phyloP scores from a whole-genome alignment of 2,329 filamentous ascomycete genomes.

The Trichoderma koningiopsis region DNA sequence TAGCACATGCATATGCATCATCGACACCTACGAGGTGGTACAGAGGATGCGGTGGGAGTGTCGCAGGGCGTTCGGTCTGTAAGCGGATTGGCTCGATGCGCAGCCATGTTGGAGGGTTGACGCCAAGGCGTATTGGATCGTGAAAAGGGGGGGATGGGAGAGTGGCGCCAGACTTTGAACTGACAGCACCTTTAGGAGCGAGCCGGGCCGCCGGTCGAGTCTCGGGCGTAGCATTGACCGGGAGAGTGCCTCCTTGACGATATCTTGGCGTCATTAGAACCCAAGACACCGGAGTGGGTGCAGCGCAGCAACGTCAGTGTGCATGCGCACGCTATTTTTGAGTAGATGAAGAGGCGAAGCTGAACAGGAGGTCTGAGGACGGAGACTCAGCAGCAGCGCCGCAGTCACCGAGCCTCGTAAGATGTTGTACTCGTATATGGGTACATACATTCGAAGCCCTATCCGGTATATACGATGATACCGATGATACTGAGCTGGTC shows the following conservation, averaged over 20 bases:
- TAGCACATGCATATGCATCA: not conserved
- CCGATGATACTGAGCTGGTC: not conserved
- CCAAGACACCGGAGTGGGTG: conserved; percentile 9
- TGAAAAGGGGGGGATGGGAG: not conserved
- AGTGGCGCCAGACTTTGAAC: conserved; percentile 23
- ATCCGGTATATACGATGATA: not conserved
- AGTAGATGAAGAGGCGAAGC: not conserved
- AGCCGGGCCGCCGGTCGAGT: conserved; percentile 26
- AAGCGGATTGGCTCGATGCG: conserved; percentile 14
- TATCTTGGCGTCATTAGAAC: conserved; percentile 22
- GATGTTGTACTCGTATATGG: not conserved
- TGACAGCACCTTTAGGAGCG: conserved; percentile 22
- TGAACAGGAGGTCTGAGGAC: not conserved
- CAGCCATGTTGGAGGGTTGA: conserved; percentile 6
- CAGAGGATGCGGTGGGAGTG: not conserved
- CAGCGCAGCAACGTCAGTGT: conserved; percentile 4
- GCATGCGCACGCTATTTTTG: not conserved
- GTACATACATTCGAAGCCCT: not conserved
- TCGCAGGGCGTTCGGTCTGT: conserved; percentile 15
- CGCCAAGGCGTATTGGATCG: conserved; percentile 18
- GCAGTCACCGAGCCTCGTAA: not conserved
- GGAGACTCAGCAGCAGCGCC: not conserved
- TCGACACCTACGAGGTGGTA: not conserved
- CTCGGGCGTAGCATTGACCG: conserved; percentile 22
- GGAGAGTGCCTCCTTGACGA: conserved; percentile 17